phyloP scores from a whole-genome alignment of 768 basidiomycete genomes.

The Favolaschia claudopus region DNA sequence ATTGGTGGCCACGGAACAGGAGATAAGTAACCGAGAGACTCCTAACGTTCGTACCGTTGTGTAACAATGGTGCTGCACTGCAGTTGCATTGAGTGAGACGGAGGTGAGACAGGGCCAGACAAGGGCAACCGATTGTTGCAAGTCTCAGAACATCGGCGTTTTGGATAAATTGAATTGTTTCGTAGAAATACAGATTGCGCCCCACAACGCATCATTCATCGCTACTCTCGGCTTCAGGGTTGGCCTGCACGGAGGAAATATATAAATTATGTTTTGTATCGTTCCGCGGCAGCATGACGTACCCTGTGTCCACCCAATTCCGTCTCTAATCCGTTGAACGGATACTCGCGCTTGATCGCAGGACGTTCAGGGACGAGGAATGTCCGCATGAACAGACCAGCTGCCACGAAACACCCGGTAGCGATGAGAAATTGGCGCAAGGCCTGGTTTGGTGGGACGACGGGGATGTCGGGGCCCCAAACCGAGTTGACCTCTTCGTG shows the following conservation, averaged over 20 bases:
- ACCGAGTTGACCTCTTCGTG: slow-evolving; percentile 83
- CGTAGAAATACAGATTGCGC: slow-evolving; percentile 7
- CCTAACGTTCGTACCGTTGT: no score
- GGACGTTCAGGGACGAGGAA: slow-evolving; percentile 66
- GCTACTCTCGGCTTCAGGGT: slow-evolving; percentile 28
- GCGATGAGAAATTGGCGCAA: slow-evolving; percentile 72
- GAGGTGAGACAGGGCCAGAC: no score
- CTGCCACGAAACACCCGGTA: slow-evolving; percentile 64
- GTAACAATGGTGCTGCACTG: no score
- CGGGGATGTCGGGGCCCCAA: slow-evolving; percentile 86
- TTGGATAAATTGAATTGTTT: not conserved
- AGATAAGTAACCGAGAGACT: no score
- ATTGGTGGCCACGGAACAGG: no score
- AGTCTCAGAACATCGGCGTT: no score
- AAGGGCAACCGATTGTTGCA: no score
- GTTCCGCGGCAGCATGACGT: slow-evolving; percentile 30
- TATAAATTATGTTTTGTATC: not conserved
- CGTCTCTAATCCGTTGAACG: slow-evolving; percentile 73
- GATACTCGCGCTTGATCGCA: slow-evolving; percentile 76
- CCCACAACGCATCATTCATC: slow-evolving; percentile 18
- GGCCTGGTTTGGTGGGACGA: slow-evolving; percentile 65
- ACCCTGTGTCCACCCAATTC: slow-evolving; percentile 88
- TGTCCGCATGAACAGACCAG: slow-evolving; percentile 67
- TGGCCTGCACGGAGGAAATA: slow-evolving; percentile 20
- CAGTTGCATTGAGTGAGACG: no score